phyloP scores from a whole-genome alignment of 768 basidiomycete genomes.

The Boletus patriciae region DNA sequence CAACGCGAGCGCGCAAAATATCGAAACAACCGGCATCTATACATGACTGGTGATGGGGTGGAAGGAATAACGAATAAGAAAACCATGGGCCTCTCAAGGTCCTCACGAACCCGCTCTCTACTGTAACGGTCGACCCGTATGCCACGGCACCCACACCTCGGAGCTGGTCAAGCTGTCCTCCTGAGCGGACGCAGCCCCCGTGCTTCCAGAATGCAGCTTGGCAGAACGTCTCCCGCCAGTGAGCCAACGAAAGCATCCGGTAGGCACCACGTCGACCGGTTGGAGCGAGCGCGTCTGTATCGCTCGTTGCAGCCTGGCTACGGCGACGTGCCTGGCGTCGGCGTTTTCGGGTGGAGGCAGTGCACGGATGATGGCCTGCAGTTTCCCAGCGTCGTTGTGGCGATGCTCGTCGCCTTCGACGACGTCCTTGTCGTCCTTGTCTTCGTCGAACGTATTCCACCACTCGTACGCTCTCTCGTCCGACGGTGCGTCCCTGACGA shows the following conservation, averaged over 20 bases:
- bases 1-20: not conserved
- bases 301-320: conserved; percentile 11
- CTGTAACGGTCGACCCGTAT: not conserved
- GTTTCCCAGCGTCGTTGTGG: not conserved
- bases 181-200: not conserved
- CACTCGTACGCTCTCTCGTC: conserved; percentile 20
- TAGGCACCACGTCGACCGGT: conserved; percentile 19
- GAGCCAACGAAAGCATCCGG: conserved; percentile 26
- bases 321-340: not conserved
- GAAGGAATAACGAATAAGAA: not conserved
- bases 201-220: conserved; percentile 1
- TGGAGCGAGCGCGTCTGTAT: conserved; percentile 27
- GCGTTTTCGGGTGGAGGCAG: conserved; percentile 12
- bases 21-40: too few species aligned
- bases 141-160: conserved; percentile 19
- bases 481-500: conserved; percentile 23
- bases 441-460: conserved; percentile 18
- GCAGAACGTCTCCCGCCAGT: conserved; percentile 3
- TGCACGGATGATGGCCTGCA: conserved; percentile 25
- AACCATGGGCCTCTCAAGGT: not conserved
- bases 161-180: conserved; percentile 18
- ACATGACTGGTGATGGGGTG: not conserved
- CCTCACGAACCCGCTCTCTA: not conserved
- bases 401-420: not conserved
- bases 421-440: conserved; percentile 4